phyloP scores from a whole-genome alignment of 2,329 filamentous ascomycete genomes.

The Blastomyces parvus region DNA sequence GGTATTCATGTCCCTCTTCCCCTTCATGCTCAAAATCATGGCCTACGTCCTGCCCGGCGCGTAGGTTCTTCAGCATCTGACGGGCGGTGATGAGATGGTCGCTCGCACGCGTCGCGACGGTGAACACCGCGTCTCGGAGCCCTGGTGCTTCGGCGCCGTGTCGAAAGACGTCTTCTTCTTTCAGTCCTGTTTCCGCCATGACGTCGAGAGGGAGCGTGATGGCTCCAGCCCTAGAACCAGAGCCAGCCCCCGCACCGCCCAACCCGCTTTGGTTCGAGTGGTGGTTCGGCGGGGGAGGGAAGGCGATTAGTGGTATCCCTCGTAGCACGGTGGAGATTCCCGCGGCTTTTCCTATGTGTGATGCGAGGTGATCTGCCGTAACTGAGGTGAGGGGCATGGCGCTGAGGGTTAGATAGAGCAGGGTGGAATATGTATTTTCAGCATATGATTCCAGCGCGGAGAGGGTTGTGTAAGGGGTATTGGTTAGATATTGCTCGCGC shows the following conservation, averaged over 20 bases:
- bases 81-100: conserved; percentile 91
- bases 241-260: conserved; percentile 30
- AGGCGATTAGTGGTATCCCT: conserved; percentile 79
- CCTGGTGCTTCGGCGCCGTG: conserved; percentile 68
- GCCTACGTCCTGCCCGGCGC: conserved; percentile 61
- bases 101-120: conserved; percentile 84
- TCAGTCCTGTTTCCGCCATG: conserved; percentile 71
- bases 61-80: conserved; percentile 78
- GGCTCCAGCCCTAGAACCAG: conserved; percentile 46
- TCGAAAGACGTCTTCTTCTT: conserved; percentile 83
- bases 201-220: conserved; percentile 79
- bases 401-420: conserved; percentile 80
- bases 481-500: conserved; percentile 71
- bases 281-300: conserved; percentile 54
- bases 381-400: conserved; percentile 69
- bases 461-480: conserved; percentile 68
- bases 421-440: conserved; percentile 87
- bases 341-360: conserved; percentile 87
- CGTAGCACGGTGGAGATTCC: conserved; percentile 82
- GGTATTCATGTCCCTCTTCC: conserved; percentile 58
- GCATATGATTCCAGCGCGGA: conserved; percentile 74
- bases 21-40: conserved; percentile 84
- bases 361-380: conserved; percentile 83
- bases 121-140: conserved; percentile 80
- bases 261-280: conserved; percentile 42